Evolutionary conservation across 2,329 filamentous ascomycete species (phyloP).

Genomic region (Epichloe sibirici): DNA sequence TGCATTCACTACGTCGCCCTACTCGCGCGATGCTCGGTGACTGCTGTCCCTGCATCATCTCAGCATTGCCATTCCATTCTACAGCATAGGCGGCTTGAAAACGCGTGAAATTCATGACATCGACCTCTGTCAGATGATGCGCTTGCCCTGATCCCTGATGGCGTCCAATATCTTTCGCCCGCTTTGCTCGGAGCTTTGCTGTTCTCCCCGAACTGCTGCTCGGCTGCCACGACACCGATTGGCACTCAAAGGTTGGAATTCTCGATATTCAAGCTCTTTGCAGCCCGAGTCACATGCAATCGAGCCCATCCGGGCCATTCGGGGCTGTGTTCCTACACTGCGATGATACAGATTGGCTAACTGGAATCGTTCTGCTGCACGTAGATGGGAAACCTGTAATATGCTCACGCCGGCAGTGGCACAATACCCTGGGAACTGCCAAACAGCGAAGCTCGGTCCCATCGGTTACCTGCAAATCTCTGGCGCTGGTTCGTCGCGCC

Average conservation of each 20-base stretch:
- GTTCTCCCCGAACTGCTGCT: constrained; percentile 11
- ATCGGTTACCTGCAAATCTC: constrained; percentile 15
- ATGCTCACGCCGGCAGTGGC: constrained; percentile 24
- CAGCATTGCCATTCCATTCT: not conserved
- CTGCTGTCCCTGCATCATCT: not conserved
- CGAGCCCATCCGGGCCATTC: too few relatives aligned
- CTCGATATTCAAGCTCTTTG: not conserved
- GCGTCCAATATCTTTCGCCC: constrained; percentile 23
- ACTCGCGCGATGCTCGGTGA: not conserved
- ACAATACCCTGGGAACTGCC: constrained; percentile 20
- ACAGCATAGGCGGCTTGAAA: not conserved
- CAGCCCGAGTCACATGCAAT: not conserved
- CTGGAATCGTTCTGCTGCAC: not conserved
- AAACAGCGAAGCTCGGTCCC: constrained; percentile 17
- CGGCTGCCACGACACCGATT: constrained; percentile 15
- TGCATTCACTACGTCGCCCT: not conserved
- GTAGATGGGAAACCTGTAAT: constrained; percentile 11
- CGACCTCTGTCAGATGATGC: constrained; percentile 17
- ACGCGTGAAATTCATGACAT: not conserved
- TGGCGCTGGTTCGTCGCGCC: constrained; percentile 28
- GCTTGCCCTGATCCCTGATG: constrained; percentile 22
- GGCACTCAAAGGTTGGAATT: constrained; percentile 11
- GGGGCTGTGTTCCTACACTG: not conserved
- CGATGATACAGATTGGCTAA: constrained; percentile 1
- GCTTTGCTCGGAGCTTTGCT: constrained; percentile 20